phyloP scores from a whole-genome alignment of 306 rosid genomes.

The Cucumis cinereus region DNA sequence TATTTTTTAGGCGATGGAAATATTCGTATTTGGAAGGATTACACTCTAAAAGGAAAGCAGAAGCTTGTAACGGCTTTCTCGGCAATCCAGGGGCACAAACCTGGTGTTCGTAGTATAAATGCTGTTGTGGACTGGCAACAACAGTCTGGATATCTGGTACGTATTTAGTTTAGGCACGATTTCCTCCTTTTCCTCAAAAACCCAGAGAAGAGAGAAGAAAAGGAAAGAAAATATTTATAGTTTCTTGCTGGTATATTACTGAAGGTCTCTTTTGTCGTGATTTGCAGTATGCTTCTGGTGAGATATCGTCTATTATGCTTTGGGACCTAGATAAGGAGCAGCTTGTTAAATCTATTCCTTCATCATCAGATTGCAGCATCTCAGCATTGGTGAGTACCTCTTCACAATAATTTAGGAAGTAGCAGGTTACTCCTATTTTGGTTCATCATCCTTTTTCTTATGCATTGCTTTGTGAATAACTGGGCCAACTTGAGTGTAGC shows the following conservation, averaged over 20 bases:
- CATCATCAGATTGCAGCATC: conserved; percentile 76
- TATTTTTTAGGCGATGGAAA: conserved; percentile 69
- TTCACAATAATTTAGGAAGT: not conserved
- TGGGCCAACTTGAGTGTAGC: not conserved
- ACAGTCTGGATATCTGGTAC: conserved; percentile 90
- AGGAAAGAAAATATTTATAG: not conserved
- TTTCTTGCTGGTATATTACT: not conserved
- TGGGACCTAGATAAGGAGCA: conserved; percentile 98
- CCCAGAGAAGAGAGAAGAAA: not conserved
- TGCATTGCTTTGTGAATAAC: not conserved
- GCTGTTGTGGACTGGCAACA: conserved; percentile 99
- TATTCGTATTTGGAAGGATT: conserved; percentile 90
- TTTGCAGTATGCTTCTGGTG: conserved; percentile 85
- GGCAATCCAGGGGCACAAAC: conserved; percentile 82
- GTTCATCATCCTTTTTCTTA: not conserved
- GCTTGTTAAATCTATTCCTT: conserved; percentile 58
- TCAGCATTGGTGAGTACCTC: conserved; percentile 67
- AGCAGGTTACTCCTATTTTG: not conserved
- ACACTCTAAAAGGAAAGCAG: conserved; percentile 55
- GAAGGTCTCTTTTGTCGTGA: conserved; percentile 6
- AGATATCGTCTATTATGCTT: conserved; percentile 54
- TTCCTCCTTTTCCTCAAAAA: not conserved
- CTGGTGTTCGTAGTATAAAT: conserved; percentile 67
- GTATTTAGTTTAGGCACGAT: not conserved
- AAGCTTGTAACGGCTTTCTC: conserved; percentile 96